Evolutionary conservation across 495 filamentous ascomycete genomes (phyloP).

Genomic region (Aspergillus taichungensis): DNA sequence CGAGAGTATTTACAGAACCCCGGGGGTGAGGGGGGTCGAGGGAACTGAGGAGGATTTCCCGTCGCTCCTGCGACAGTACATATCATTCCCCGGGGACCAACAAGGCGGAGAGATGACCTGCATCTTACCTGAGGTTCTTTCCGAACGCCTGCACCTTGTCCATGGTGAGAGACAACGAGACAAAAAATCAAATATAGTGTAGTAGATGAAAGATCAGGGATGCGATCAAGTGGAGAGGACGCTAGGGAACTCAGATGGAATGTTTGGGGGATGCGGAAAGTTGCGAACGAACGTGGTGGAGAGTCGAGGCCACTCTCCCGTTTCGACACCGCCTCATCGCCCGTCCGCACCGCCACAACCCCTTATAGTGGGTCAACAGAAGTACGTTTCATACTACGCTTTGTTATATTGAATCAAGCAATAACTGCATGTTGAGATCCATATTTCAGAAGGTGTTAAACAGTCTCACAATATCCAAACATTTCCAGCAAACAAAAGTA

Average conservation of each 20-base stretch:
- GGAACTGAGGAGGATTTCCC: slow-evolving; percentile 1
- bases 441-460: no score
- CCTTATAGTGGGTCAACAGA: no score
- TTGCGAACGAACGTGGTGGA: neutral
- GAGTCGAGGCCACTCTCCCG: slow-evolving; percentile 3
- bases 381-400: slow-evolving; percentile 1
- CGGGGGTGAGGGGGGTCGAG: slow-evolving; percentile 1
- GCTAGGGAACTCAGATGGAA: neutral
- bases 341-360: slow-evolving; percentile 22
- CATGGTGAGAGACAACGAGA: slow-evolving; percentile 33
- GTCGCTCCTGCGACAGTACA: neutral
- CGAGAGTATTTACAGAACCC: slow-evolving; percentile 7
- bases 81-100: no score
- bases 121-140: slow-evolving; percentile 60
- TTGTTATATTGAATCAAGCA: no score
- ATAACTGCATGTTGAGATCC: no score
- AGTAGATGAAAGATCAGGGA: no score
- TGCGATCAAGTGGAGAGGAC: no score
- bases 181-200: no score
- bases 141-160: slow-evolving; percentile 65
- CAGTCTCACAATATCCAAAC: no score
- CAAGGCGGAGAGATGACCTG: neutral
- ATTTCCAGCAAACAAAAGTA: no score
- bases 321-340: slow-evolving; percentile 13
- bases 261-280: neutral